Conservation (phyloP, 805 yeast genomes). For the Candida pseudoglaebosa region DNA sequence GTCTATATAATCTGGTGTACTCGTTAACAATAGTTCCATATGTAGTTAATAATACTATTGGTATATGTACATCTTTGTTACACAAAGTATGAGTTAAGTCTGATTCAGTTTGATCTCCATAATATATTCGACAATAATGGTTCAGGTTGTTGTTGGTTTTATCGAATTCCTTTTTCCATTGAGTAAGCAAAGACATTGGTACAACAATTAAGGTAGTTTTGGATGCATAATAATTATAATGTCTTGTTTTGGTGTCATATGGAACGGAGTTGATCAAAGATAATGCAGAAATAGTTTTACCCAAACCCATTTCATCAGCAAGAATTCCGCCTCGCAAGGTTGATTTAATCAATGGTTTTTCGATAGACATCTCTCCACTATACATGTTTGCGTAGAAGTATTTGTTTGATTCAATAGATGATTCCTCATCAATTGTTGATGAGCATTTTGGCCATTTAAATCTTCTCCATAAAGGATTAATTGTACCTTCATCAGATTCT, state of each 20-base stretch:
- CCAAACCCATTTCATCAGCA: slow-evolving; percentile 97
- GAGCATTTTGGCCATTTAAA: slow-evolving; percentile 61
- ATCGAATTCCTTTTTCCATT: slow-evolving; percentile 82
- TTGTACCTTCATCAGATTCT: slow-evolving; percentile 44
- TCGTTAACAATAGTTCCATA: slow-evolving; percentile 85
- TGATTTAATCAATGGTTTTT: slow-evolving; percentile 61
- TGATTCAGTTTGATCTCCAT: slow-evolving; percentile 59
- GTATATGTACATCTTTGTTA: slow-evolving; percentile 39
- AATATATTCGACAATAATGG: slow-evolving; percentile 58
- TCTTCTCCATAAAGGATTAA: slow-evolving; percentile 85
- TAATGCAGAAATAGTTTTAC: slow-evolving; percentile 83
- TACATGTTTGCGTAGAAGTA: slow-evolving; percentile 73
- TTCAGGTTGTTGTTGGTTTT: slow-evolving; percentile 48
- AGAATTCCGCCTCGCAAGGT: slow-evolving; percentile 76
- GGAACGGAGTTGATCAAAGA: slow-evolving; percentile 69
- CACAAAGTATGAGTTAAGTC: slow-evolving; percentile 49
- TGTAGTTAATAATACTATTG: slow-evolving; percentile 73
- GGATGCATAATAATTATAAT: slow-evolving; percentile 48
- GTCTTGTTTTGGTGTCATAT: slow-evolving; percentile 29
- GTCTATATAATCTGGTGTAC: slow-evolving; percentile 45
- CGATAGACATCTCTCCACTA: slow-evolving; percentile 71
- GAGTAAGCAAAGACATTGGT: slow-evolving; percentile 87
- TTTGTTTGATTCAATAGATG: slow-evolving; percentile 5
- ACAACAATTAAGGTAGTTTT: slow-evolving; percentile 75
- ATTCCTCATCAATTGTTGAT: neutral